These are phyloP conservation scores for Cenchrus fungigraminus DNA, from an alignment of 176 grass and related monocot species.

Conservation along the genomic window DNA sequence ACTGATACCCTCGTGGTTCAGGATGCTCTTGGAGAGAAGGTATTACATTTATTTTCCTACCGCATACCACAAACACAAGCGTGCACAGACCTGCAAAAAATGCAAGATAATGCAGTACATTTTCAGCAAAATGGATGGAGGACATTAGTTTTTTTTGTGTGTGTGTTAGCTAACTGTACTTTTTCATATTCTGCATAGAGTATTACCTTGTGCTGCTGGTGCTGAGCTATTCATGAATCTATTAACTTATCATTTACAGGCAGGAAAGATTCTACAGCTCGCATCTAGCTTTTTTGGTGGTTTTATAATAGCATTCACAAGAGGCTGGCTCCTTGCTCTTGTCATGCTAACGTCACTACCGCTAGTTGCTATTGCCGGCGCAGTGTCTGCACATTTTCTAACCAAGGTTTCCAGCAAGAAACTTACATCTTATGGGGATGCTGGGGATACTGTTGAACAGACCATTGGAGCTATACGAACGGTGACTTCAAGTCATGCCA, in stretches of 20 bases:
- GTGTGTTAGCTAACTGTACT: background rate
- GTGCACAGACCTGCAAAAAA: background rate
- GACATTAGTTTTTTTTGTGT: background rate
- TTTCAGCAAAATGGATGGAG: background rate
- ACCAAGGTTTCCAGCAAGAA: slow-evolving; percentile 57
- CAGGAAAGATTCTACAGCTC: slow-evolving; percentile 72
- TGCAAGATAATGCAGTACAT: background rate
- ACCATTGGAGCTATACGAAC: slow-evolving; percentile 85
- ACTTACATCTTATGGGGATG: slow-evolving; percentile 68
- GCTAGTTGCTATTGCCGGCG: slow-evolving; percentile 47
- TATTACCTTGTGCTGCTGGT: background rate
- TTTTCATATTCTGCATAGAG: slow-evolving; percentile 6
- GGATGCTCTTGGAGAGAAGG: slow-evolving; percentile 66
- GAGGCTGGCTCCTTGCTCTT: slow-evolving; percentile 78
- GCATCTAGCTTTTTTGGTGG: slow-evolving; percentile 54
- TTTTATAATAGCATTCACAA: slow-evolving; percentile 76
- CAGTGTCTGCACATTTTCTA: slow-evolving; percentile 51
- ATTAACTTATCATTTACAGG: slow-evolving; percentile 47
- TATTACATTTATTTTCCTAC: slow-evolving; percentile 24
- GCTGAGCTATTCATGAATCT: background rate
- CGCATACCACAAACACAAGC: background rate
- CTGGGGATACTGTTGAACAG: slow-evolving; percentile 78
- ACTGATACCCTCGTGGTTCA: slow-evolving; percentile 57
- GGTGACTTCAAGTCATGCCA: slow-evolving; percentile 50
- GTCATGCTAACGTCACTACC: slow-evolving; percentile 77